Evolutionary conservation across 495 filamentous ascomycete species (phyloP), one percentile per base, ranked within the genome.

Genomic region (Elasticomyces elasticus): DNA sequence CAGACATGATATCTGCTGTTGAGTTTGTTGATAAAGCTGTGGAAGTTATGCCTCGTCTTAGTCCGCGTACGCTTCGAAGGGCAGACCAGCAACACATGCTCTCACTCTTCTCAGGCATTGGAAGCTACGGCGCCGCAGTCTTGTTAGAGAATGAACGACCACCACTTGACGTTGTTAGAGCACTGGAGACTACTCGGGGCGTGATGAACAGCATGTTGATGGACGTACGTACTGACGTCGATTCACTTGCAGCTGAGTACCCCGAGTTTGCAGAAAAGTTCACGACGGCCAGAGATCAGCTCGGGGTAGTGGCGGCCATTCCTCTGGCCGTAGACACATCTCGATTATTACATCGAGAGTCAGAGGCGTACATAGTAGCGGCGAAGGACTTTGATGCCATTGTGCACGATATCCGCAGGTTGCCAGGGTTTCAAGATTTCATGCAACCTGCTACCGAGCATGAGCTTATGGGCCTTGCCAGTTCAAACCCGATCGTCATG

Each of bases 351-450:
- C 7, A 33, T 33, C 15, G 30, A 15, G 30, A 33, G 15, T 33
- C 30, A 15, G 30, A 33, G 30, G 30, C 30, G 30, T 15, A 33
- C 15, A 15, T 33, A 15, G 30, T 33, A 33, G 30, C 30, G 15
- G 30, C 30, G 30, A 33, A 15, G 30, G 30, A 33, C 15, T 33
- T 33, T 33, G 30, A 48, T 9, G 45, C 23, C 13, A 24, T 48
- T 0, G 23, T 48, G 22, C n/a, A 26, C 15, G n/a, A 48, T 19
- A 48, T 48, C 23, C 23, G n/a, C 22, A 26, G n/a, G 23, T 28
- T 23, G 22, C 28, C 45, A 15, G 45, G 45, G 28, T 48, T 48
- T n/a, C 19, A 48, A 24, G n/a, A n/a, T 48, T 48, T 48, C 28
- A n/a, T 48, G 2, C 45, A 28, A 15, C 45, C 45, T n/a, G n/a